phyloP scores from a whole-genome alignment of 106 monocot genomes.

The Dendrobium officinale region DNA sequence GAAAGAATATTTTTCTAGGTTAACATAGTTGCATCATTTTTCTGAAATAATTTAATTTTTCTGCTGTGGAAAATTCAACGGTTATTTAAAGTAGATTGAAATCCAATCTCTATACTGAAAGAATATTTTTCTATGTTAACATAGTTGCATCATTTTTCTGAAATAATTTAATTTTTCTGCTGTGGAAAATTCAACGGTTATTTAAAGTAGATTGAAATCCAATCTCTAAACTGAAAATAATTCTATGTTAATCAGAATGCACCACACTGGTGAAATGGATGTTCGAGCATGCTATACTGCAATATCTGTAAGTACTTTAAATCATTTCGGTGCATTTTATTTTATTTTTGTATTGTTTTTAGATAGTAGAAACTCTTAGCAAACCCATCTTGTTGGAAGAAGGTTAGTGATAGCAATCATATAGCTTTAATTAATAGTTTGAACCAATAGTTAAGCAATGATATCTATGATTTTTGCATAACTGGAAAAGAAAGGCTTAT shows the following conservation, averaged over 20 bases:
- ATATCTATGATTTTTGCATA: neutral
- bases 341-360: too few relatives aligned
- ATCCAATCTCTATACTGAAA: neutral
- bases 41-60: neutral
- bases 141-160: neutral
- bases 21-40: neutral
- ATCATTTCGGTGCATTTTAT: neutral
- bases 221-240: conserved; percentile 1
- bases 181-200: neutral
- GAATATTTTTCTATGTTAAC: too few relatives aligned
- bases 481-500: neutral
- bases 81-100: neutral
- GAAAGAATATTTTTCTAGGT: neutral
- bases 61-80: neutral
- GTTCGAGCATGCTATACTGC: conserved; percentile 92
- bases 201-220: neutral
- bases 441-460: neutral
- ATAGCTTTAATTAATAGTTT: neutral
- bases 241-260: conserved; percentile 63
- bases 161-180: neutral
- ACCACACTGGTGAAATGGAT: conserved; percentile 91
- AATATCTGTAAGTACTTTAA: conserved; percentile 59
- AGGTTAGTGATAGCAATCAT: neutral
- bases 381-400: neutral
- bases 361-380: neutral